These are phyloP conservation scores for Cryphonectria nitschkei DNA, from an alignment of 2,329 filamentous ascomycete genomes.

Conservation along the genomic window DNA sequence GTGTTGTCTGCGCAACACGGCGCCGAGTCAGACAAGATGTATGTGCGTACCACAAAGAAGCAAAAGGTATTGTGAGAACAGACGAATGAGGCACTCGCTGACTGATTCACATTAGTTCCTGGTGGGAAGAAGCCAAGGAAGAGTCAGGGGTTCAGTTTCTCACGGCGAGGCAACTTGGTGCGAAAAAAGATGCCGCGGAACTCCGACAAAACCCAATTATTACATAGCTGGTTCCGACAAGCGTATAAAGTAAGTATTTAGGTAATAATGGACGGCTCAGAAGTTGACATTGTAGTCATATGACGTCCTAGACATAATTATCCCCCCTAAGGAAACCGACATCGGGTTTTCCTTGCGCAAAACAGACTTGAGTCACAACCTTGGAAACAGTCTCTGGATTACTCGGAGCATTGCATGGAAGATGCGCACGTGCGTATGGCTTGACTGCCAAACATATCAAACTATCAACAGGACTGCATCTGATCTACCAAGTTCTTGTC, in stretches of 20 bases:
- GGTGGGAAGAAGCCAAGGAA: neutral
- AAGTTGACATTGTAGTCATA: neutral
- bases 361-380: neutral
- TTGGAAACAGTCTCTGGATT: neutral
- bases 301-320: neutral
- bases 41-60: neutral
- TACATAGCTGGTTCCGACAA: neutral
- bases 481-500: neutral
- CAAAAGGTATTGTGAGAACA: neutral
- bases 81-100: neutral
- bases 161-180: neutral
- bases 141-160: neutral
- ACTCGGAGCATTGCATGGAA: neutral
- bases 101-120: neutral
- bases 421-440: neutral
- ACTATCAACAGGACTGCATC: neutral
- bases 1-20: slow-evolving; percentile 11
- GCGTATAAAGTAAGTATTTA: neutral
- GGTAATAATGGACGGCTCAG: neutral
- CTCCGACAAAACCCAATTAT: neutral
- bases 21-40: slow-evolving; percentile 8
- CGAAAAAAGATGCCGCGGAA: neutral
- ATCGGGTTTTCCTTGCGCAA: neutral
- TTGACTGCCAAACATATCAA: neutral
- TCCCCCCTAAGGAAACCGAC: neutral